Conservation (phyloP, 2,329 filamentous ascomycete genomes). For the Colletotrichum godetiae region DNA sequence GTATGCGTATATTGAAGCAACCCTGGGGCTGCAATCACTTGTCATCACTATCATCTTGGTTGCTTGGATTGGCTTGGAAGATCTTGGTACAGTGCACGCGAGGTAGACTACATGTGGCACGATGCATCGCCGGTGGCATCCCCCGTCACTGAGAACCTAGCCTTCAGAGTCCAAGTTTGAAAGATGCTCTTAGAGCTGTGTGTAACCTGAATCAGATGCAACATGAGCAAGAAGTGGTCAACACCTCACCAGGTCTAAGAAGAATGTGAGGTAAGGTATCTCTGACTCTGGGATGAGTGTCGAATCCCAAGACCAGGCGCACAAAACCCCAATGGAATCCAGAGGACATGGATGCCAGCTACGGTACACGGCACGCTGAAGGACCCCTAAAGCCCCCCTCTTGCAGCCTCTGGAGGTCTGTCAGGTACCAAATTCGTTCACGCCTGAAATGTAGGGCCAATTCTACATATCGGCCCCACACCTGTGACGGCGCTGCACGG, state of each 20-base stretch:
- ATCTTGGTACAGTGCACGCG: background rate
- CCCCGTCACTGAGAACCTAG: background rate
- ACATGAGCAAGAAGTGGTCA: background rate
- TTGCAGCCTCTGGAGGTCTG: background rate
- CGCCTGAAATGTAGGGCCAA: slow-evolving; percentile 32
- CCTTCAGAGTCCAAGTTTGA: too few species aligned
- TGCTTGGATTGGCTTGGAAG: background rate
- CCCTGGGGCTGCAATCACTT: background rate
- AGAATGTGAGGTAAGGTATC: background rate
- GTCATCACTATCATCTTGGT: background rate
- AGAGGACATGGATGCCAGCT: background rate
- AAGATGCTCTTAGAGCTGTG: background rate
- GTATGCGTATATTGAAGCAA: background rate
- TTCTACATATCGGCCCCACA: slow-evolving; percentile 2
- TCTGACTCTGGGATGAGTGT: too few species aligned
- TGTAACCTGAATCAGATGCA: background rate
- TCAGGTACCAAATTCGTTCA: background rate
- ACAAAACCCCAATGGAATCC: too few species aligned
- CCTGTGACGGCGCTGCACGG: background rate
- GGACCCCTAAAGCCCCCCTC: background rate
- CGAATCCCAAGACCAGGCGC: background rate
- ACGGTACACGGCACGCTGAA: background rate
- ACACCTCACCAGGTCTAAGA: background rate
- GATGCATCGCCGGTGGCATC: background rate
- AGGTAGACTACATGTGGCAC: background rate